A percentile compares a stretch with the other conserved stretches of the same genome.
phyloP scores from a whole-genome alignment of 306 rosid genomes.

The Mimosa pudica region DNA sequence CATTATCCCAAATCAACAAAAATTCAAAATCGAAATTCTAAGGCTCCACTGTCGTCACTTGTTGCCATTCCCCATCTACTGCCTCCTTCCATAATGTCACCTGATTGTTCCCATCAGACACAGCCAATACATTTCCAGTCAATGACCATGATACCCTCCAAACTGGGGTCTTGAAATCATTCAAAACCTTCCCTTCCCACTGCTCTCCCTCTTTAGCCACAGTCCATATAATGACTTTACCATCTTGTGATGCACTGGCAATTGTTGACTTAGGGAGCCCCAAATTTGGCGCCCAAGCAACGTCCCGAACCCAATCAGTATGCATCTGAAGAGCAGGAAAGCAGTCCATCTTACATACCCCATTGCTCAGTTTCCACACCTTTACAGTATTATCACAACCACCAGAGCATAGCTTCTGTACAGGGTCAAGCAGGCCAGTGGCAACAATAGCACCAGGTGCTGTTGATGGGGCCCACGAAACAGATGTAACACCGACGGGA shows the following conservation, averaged over 20 bases:
- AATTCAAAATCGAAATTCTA: constrained; percentile 47
- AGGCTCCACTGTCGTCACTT: constrained; percentile 77
- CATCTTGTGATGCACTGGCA: constrained; percentile 85
- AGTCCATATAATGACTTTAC: constrained; percentile 80
- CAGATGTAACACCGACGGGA: constrained; percentile 86
- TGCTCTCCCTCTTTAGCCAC: constrained; percentile 85
- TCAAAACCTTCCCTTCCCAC: constrained; percentile 81
- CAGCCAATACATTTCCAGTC: constrained; percentile 86
- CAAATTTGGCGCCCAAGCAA: constrained; percentile 92
- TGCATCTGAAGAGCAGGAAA: constrained; percentile 88
- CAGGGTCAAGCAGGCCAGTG: constrained; percentile 76
- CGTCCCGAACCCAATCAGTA: constrained; percentile 84
- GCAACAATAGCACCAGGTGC: constrained; percentile 84
- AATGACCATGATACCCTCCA: constrained; percentile 92
- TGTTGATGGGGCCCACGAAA: constrained; percentile 88
- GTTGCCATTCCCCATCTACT: constrained; percentile 89
- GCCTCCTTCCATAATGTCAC: constrained; percentile 89
- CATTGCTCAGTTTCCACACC: constrained; percentile 79
- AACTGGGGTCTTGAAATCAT: constrained; percentile 78
- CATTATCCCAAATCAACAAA: constrained; percentile 38
- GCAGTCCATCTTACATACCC: constrained; percentile 89
- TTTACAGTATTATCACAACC: constrained; percentile 88
- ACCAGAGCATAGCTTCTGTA: constrained; percentile 84
- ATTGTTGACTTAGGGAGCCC: constrained; percentile 87
- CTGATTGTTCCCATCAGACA: constrained; percentile 80